A percentile compares a stretch with the other conserved stretches of the same genome.
These are phyloP conservation scores for Suillus decipiens DNA, from an alignment of 768 basidiomycete species.

Conservation along the genomic window DNA sequence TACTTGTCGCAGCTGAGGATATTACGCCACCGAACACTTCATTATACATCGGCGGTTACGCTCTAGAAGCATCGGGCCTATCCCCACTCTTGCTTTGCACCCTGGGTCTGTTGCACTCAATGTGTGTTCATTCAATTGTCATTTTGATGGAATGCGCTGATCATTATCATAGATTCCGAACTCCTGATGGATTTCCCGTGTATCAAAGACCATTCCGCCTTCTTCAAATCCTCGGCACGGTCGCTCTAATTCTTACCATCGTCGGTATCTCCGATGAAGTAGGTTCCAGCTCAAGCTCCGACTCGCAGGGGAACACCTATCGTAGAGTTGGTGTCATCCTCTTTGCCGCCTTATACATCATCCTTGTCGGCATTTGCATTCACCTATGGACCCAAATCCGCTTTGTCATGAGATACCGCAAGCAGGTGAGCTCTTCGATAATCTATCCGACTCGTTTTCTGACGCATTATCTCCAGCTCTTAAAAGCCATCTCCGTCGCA, in stretches of 20 bases:
- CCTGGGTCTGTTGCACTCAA: constrained; percentile 36
- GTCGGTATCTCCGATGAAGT: constrained; percentile 30
- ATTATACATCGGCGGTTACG: constrained; percentile 54
- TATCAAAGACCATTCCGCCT: constrained; percentile 23
- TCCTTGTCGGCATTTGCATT: constrained; percentile 46
- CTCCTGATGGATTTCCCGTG: constrained; percentile 23
- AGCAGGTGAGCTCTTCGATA: constrained; percentile 33
- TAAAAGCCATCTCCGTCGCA: constrained; percentile 52
- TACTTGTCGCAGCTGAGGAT: constrained; percentile 57
- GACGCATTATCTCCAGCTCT: constrained; percentile 44
- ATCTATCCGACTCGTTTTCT: constrained; percentile 9
- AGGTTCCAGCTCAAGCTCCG: constrained; percentile 20
- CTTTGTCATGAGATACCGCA: constrained; percentile 29
- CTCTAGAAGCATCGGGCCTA: constrained; percentile 40
- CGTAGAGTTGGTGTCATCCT: constrained; percentile 37
- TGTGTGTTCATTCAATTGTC: constrained; percentile 28
- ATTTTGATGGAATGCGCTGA: constrained; percentile 8
- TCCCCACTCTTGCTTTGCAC: constrained; percentile 41
- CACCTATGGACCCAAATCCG: constrained; percentile 54
- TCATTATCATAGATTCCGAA: constrained; percentile 28
- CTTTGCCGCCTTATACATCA: constrained; percentile 40
- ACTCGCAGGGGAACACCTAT: constrained; percentile 26
- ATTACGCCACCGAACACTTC: constrained; percentile 39
- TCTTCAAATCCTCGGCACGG: constrained; percentile 28
- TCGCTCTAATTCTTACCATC: constrained; percentile 35